A percentile compares a stretch with the other conserved stretches of the same genome.
These are phyloP conservation scores for Leccinum griseonigrum DNA, from an alignment of 1,284 basidiomycete genomes.

Conservation along the genomic window DNA sequence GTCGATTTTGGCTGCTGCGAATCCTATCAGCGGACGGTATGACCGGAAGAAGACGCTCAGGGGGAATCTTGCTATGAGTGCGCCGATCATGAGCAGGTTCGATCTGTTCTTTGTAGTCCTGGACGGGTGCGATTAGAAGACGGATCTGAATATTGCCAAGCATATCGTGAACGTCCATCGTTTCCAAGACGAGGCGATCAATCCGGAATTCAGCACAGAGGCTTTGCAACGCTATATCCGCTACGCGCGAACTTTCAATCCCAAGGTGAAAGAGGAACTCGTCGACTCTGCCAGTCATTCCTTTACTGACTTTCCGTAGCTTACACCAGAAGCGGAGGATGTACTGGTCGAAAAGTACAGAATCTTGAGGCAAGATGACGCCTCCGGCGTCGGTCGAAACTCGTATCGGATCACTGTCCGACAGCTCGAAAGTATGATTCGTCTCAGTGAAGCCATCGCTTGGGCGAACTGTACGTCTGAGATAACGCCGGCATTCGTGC, in stretches of 20 bases:
- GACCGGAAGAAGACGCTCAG: constrained; percentile 93
- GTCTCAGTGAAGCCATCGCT: constrained; percentile 95
- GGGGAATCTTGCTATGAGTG: constrained; percentile 97
- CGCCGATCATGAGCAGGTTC: constrained; percentile 99
- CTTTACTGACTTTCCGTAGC: constrained; percentile 42
- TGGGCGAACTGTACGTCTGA: constrained; percentile 93
- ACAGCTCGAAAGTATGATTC: constrained; percentile 97
- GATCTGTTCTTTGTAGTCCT: constrained; percentile 98
- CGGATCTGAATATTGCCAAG: constrained; percentile 90
- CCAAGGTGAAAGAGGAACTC: constrained; percentile 61
- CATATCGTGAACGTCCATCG: constrained; percentile 99
- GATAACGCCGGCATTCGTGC: constrained; percentile 92
- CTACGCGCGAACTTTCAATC: constrained; percentile 95
- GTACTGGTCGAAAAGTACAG: constrained; percentile 97
- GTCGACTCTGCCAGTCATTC: not conserved
- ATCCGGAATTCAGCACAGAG: constrained; percentile 97
- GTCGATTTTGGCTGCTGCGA: constrained; percentile 96
- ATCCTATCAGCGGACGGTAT: constrained; percentile 95
- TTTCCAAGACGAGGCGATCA: constrained; percentile 91
- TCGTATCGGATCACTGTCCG: constrained; percentile 96
- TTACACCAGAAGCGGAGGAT: constrained; percentile 90
- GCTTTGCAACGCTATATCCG: constrained; percentile 95
- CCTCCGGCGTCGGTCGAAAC: constrained; percentile 83
- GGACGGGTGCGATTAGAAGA: constrained; percentile 94
- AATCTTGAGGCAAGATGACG: constrained; percentile 89